These are phyloP conservation scores for Saccharomyces hybrid DNA, from an alignment of 1,139 yeast genomes.

Conservation along the genomic window DNA sequence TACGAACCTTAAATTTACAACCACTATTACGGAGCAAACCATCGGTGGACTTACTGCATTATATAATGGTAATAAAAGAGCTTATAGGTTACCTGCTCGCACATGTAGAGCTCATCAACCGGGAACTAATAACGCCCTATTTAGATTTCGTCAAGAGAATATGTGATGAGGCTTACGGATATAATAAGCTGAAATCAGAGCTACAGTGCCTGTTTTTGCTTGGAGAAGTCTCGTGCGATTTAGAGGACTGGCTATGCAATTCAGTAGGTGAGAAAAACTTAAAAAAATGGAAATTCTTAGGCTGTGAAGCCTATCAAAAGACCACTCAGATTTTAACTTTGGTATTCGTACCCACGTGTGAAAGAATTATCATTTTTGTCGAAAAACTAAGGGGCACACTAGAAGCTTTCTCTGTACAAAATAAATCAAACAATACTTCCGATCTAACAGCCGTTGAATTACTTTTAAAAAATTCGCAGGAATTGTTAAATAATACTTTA, in stretches of 20 bases:
- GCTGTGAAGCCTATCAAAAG: conserved; percentile 29
- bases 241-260: conserved; percentile 44
- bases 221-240: conserved; percentile 23
- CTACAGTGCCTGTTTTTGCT: conserved; percentile 13
- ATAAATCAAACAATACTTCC: conserved; percentile 1
- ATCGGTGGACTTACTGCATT: conserved; percentile 5
- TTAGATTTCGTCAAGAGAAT: conserved; percentile 11
- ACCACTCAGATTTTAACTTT: conserved; percentile 19
- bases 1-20: conserved; percentile 5
- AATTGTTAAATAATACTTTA: conserved; percentile 5
- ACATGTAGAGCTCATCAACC: conserved; percentile 14
- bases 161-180: conserved; percentile 13
- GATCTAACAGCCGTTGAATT: conserved; percentile 3
- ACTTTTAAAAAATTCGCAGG: conserved; percentile 3
- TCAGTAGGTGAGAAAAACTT: conserved; percentile 62
- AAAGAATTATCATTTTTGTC: conserved; percentile 47
- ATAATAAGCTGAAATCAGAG: conserved; percentile 8
- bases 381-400: conserved; percentile 39
- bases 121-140: conserved; percentile 14
- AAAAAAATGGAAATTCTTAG: conserved; percentile 49
- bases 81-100: conserved; percentile 10
- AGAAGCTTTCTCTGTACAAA: conserved; percentile 7
- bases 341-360: conserved; percentile 47
- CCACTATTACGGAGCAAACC: conserved; percentile 5
- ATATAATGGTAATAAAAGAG: conserved; percentile 9